phyloP scores from a whole-genome alignment of 768 basidiomycete genomes.

The Auriscalpium orientale region DNA sequence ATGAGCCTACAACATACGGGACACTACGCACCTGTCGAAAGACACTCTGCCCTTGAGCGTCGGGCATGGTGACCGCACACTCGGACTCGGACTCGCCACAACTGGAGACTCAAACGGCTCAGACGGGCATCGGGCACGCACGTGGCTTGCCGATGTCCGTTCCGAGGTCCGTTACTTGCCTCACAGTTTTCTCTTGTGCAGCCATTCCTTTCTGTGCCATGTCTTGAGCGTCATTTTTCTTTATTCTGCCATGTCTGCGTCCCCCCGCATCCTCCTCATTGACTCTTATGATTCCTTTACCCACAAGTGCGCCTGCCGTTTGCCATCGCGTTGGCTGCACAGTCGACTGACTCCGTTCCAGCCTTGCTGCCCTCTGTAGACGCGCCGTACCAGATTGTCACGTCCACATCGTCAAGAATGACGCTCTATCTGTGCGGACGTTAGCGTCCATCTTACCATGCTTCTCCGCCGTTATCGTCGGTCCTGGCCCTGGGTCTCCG shows the following conservation, averaged over 20 bases:
- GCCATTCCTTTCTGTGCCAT: neutral
- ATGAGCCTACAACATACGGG: neutral
- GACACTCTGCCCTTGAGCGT: neutral
- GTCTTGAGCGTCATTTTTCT: neutral
- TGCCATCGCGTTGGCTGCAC: neutral
- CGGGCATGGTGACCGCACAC: constrained; percentile 5
- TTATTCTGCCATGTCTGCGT: neutral
- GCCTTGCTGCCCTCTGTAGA: constrained; percentile 67
- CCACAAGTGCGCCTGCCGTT: constrained; percentile 61
- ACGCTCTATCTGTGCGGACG: constrained; percentile 42
- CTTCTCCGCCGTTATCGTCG: constrained; percentile 67
- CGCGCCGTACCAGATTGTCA: constrained; percentile 51
- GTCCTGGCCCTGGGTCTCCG: constrained; percentile 79
- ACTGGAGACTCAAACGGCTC: too few species aligned
- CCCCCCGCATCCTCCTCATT: constrained; percentile 56
- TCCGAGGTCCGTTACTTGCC: too few species aligned
- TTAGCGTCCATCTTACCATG: constrained; percentile 46
- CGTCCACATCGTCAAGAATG: constrained; percentile 70
- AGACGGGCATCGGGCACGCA: neutral
- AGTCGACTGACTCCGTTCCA: constrained; percentile 18
- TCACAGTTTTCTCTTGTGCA: neutral
- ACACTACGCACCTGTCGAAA: constrained; percentile 10
- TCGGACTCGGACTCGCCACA: too few species aligned
- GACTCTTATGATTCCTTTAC: constrained; percentile 88
- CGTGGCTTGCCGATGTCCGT: too few species aligned